Evolutionary conservation across 148 eudicot species (phyloP), one percentile per base, ranked within the genome.

Genomic region (Rheum nobile): DNA sequence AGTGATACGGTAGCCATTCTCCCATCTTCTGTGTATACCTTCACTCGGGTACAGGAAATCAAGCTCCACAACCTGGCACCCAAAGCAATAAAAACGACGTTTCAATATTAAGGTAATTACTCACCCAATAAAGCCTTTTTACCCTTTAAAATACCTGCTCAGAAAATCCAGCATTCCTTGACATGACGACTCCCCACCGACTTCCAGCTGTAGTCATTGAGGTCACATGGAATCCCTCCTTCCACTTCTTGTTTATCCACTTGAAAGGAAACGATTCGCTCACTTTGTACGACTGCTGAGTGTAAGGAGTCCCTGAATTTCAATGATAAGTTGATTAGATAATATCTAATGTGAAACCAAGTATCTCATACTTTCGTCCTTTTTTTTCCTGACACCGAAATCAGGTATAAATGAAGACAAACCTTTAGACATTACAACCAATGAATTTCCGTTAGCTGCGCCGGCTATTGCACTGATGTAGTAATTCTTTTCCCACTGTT

Each of bases 101-200:
- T 70, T 22, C 31, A 39, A n/a, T 2, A 22, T 11, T 3, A 65
- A 16, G 17, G 43, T 5, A 41, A 41, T 2, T 41, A 41, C 10
- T 5, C 43, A 41, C 44, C 42, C 72, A 69, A 6, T 6, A 19
- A 21, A 29, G 22, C 31, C 2, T 37, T 55, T n/a, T 17, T 28
- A 10, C 38, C 21, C 28, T 11, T 29, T 14, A 31, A 63, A 31
- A 70, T 83, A 92, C 97, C 97, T 92, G 97, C 61, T 92, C 96
- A 28, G 90, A 86, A 74, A 75, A 92, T 69, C 96, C 96, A n/a
- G 96, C 88, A 79, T 90, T 92, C 79, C 97, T 82, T 19, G 97
- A 92, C 97, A 92, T 92, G 21, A 92, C 97, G 21, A 92, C 96
- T 77, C 97, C 97, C 97, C 97, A 92, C 47, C 97, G 88, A 78